phyloP scores from a whole-genome alignment of 202 grass and related monocot genomes.

The Brachypodium distachyon region DNA sequence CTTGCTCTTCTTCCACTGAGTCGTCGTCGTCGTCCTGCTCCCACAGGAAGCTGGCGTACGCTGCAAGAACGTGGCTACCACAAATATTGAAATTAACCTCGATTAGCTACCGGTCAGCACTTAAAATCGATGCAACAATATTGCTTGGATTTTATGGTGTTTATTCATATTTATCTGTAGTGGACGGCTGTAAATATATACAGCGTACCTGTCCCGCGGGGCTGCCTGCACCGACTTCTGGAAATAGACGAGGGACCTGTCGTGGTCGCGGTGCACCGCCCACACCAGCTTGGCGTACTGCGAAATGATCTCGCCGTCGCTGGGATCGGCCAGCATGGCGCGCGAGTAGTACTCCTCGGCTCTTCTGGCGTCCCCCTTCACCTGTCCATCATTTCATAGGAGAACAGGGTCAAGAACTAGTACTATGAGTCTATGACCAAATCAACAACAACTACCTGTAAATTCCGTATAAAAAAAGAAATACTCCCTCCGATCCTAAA shows the following conservation, averaged over 20 bases:
- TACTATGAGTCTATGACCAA: no score
- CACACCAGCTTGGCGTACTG: conserved; percentile 88
- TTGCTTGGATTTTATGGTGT: no score
- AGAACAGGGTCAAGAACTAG: background rate
- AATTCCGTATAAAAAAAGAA: no score
- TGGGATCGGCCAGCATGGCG: conserved; percentile 70
- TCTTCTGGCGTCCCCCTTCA: conserved; percentile 53
- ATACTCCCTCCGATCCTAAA: no score
- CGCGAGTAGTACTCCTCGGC: conserved; percentile 95
- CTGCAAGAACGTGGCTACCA: conserved; percentile 55
- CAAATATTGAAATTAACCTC: background rate
- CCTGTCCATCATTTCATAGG: conserved; percentile 8
- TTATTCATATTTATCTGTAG: background rate
- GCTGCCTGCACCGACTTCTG: conserved; percentile 57
- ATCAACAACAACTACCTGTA: no score
- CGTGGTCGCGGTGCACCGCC: conserved; percentile 54
- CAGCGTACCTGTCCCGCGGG: conserved; percentile 40
- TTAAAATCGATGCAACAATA: no score
- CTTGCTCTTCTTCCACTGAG: background rate
- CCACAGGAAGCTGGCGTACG: conserved; percentile 76
- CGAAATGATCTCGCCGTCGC: conserved; percentile 69
- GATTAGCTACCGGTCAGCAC: background rate
- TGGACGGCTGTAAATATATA: no score
- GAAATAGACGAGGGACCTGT: conserved; percentile 67
- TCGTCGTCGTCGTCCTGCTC: conserved; percentile 35